Evolutionary conservation across 768 basidiomycete species (phyloP).

Genomic region (Pluteus cervinus): DNA sequence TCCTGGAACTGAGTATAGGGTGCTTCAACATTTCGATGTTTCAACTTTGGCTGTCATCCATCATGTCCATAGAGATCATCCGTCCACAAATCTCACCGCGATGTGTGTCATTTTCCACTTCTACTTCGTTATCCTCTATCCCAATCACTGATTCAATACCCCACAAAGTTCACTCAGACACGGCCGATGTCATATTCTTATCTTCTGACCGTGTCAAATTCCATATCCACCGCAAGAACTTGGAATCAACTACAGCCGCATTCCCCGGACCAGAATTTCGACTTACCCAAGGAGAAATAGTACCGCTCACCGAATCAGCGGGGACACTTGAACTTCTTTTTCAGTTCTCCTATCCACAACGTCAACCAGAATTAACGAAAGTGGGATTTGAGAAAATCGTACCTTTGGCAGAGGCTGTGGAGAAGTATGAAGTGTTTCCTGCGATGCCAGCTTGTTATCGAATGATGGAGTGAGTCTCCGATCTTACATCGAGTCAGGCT

Average conservation of each 20-base stretch:
- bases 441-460: conserved; percentile 13
- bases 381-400: conserved; percentile 7
- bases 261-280: conserved; percentile 8
- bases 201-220: conserved; percentile 11
- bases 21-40: too few relatives aligned
- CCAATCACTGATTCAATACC: too few relatives aligned
- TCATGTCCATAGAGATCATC: too few relatives aligned
- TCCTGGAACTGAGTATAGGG: too few relatives aligned
- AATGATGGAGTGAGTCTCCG: conserved; percentile 12
- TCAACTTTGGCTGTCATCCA: too few relatives aligned
- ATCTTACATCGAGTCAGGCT: too few relatives aligned
- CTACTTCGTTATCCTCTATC: too few relatives aligned
- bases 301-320: conserved; percentile 7
- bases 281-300: conserved; percentile 2
- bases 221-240: conserved; percentile 10
- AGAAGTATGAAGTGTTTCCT: conserved; percentile 16
- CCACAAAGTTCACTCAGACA: conserved; percentile 10
- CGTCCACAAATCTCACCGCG: too few relatives aligned
- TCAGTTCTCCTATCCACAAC: conserved; percentile 8
- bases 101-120: too few relatives aligned
- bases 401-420: conserved; percentile 14
- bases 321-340: conserved; percentile 10
- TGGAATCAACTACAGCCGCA: conserved; percentile 8
- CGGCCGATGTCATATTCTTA: conserved; percentile 11
- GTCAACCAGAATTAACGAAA: conserved; percentile 3